Conservation (phyloP, 495 filamentous ascomycete genomes). For the Penicillium manginii region DNA sequence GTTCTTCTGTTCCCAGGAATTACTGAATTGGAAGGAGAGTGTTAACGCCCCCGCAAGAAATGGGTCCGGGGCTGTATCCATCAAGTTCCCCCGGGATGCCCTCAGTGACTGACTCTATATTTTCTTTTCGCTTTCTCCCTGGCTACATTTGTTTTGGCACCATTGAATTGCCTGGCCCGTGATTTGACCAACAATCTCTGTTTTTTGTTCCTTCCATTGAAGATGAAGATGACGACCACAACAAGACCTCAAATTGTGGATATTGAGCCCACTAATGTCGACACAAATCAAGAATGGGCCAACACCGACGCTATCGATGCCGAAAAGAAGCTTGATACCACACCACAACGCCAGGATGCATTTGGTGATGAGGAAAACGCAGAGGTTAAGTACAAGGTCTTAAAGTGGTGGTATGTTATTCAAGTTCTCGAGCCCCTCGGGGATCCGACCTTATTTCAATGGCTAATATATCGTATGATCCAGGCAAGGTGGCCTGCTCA, state of each 20-base stretch:
- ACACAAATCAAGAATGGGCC: neutral
- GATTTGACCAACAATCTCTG: neutral
- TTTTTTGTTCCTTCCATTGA: neutral
- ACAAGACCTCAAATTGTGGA: conserved; percentile 6
- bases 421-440: neutral
- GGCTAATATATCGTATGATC: neutral
- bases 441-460: neutral
- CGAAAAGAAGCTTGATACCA: conserved; percentile 7
- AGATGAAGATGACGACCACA: conserved; percentile 6
- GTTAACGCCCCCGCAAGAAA: neutral
- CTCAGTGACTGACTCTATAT: neutral
- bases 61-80: neutral
- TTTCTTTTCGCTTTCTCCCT: neutral
- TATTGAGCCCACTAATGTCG: neutral
- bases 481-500: conserved; percentile 55
- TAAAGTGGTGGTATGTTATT: conserved; percentile 39
- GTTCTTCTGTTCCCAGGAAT: neutral
- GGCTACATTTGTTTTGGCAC: neutral
- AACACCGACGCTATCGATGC: neutral
- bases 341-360: conserved; percentile 24
- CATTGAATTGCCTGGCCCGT: neutral
- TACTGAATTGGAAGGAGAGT: conserved; percentile 1
- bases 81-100: neutral
- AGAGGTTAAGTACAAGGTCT: conserved; percentile 39
- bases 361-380: conserved; percentile 38